Conservation (phyloP, 768 basidiomycete species). For the Mycena vulgaris region DNA sequence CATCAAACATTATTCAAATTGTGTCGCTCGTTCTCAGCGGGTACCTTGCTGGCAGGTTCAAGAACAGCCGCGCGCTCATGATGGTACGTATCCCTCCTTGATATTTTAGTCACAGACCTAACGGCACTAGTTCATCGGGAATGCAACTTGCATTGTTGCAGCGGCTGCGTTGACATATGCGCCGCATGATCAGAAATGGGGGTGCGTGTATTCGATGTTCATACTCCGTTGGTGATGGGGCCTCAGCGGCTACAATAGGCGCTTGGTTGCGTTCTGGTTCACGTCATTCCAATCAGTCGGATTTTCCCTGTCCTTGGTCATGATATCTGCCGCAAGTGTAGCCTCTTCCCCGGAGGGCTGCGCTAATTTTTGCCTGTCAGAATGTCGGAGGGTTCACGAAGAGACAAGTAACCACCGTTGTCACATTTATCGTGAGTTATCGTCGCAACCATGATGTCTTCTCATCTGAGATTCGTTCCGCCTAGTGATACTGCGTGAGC, state of each 20-base stretch:
- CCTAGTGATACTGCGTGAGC: conserved; percentile 30
- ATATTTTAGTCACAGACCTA: neutral
- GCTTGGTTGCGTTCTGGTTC: conserved; percentile 39
- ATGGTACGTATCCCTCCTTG: conserved; percentile 29
- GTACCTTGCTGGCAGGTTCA: conserved; percentile 41
- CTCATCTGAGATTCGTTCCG: neutral
- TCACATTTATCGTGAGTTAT: conserved; percentile 44
- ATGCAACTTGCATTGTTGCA: conserved; percentile 30
- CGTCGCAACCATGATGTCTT: too few relatives aligned
- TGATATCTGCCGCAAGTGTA: conserved; percentile 40
- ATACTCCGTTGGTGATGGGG: neutral
- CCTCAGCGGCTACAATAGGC: conserved; percentile 3
- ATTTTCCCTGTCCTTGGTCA: conserved; percentile 44
- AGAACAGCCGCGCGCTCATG: conserved; percentile 42
- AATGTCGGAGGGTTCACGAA: conserved; percentile 48
- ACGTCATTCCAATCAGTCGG: conserved; percentile 36
- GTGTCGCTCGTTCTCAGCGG: conserved; percentile 35
- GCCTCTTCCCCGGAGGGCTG: neutral
- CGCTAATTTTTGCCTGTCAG: conserved; percentile 9
- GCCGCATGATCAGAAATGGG: conserved; percentile 38
- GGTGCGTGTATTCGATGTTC: conserved; percentile 24
- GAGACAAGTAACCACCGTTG: conserved; percentile 46
- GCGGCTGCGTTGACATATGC: conserved; percentile 37
- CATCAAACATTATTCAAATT: conserved; percentile 34
- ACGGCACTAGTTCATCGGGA: conserved; percentile 26